Conservation (phyloP, 2,329 filamentous ascomycete genomes). For the Hortaea sp. region DNA sequence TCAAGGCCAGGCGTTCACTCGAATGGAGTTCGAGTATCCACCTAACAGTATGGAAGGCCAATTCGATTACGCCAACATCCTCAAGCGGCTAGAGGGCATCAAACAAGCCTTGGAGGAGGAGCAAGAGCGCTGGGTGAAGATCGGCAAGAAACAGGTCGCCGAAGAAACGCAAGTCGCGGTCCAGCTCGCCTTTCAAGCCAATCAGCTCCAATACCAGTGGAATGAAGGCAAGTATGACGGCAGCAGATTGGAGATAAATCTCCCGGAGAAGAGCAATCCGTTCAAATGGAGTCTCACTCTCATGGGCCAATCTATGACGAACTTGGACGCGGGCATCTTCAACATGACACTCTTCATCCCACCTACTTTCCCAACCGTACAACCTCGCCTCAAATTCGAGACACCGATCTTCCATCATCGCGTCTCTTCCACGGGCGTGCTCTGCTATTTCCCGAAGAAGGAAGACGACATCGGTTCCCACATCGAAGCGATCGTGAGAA, state of each 20-base stretch:
- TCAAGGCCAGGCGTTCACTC: slow-evolving; percentile 52
- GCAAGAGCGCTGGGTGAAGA: slow-evolving; percentile 56
- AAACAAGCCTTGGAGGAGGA: slow-evolving; percentile 64
- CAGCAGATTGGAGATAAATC: slow-evolving; percentile 61
- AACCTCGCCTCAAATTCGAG: slow-evolving; percentile 73
- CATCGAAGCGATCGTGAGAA: slow-evolving; percentile 69
- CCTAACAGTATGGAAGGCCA: slow-evolving; percentile 77
- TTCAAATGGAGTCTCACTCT: slow-evolving; percentile 85
- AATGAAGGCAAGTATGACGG: slow-evolving; percentile 51
- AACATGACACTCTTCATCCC: slow-evolving; percentile 71
- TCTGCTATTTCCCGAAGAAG: slow-evolving; percentile 68
- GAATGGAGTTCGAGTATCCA: slow-evolving; percentile 76
- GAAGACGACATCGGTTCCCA: slow-evolving; percentile 72
- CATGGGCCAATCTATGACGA: slow-evolving; percentile 85
- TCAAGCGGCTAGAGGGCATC: slow-evolving; percentile 57
- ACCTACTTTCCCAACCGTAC: slow-evolving; percentile 69
- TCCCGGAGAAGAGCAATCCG: slow-evolving; percentile 66
- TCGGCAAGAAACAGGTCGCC: slow-evolving; percentile 53
- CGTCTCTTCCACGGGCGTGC: slow-evolving; percentile 64
- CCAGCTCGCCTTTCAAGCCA: slow-evolving; percentile 73
- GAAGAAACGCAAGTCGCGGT: slow-evolving; percentile 67
- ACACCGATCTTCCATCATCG: slow-evolving; percentile 81
- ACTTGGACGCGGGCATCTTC: slow-evolving; percentile 85
- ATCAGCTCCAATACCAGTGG: slow-evolving; percentile 68
- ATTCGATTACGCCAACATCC: slow-evolving; percentile 71